Base-by-base conservation (phyloP, 805 yeast species). In the Candida nitratophila region DNA sequence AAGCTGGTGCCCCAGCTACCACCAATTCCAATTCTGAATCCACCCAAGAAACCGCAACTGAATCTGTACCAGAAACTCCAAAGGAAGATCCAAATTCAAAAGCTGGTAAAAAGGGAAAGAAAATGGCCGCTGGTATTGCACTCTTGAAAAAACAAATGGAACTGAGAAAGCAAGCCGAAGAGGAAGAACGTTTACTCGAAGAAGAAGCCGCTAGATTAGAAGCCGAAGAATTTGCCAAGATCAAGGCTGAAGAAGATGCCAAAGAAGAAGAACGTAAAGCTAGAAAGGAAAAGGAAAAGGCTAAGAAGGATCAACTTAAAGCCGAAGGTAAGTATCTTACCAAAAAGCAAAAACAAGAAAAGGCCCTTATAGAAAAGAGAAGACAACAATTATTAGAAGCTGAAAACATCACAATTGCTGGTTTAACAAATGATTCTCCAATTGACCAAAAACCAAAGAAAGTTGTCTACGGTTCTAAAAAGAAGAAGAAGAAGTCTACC, bases 311-410 rank as follows among this genome's bases (percentile, higher is more conserved):
- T 57, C 91, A 87, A 68, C 79, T 93, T 63, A 87, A 86, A 68
- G 93, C 96, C 31, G 97, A 91, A 68, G 99, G 99, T 59, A 93
- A 93, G 62, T 80, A 83, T 44, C 69, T 93, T 60, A 86, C 96
- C 47, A 93, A 87, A 71, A 91, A 90, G 62, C 99, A 93, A 73
- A 88, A 86, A 68, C 96, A 89, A 65, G 96, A 89, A 63, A 86
- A 86, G 69, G 86, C 81, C 43, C 65, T 81, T 35, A 77, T 82
- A 57, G 97, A 91, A 60, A 85, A 86, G 62, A 88, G 98, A 70
- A 85, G 95, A 64, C 86, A 86, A 51, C 89, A 83, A 57, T 71
- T 91, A 49, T 73, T 91, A 51, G 82, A 82, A 47, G 69, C 89
- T 31, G 85, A 88, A 49, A 78, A 79, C 59, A 74, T 89, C 38